Conservation (phyloP, 768 basidiomycete species). For the Leccinum subgranulosum region DNA sequence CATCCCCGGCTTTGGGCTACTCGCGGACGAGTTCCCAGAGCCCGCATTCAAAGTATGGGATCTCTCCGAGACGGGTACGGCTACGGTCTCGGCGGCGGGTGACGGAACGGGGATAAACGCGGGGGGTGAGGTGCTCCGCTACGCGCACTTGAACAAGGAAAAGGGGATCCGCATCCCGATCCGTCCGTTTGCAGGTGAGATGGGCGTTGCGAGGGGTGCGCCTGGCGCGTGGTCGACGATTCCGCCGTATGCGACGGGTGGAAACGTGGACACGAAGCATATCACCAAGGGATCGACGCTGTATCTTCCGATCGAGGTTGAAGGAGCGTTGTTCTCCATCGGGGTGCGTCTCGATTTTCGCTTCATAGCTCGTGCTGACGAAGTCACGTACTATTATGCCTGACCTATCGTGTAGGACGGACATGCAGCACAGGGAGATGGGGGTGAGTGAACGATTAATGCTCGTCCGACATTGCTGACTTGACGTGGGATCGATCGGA, state of each 20-base stretch:
- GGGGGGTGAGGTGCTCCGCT: conserved; percentile 19
- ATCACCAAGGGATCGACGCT: conserved; percentile 52
- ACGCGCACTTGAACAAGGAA: conserved; percentile 50
- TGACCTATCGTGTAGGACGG: conserved; percentile 44
- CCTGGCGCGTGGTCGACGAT: conserved; percentile 57
- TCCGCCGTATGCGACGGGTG: conserved; percentile 59
- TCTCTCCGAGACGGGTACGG: conserved; percentile 28
- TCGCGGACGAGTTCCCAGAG: conserved; percentile 52
- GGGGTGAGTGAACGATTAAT: conserved; percentile 39
- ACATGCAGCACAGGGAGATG: conserved; percentile 65
- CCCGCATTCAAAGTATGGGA: conserved; percentile 55
- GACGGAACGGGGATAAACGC: too few species aligned
- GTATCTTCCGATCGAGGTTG: conserved; percentile 55
- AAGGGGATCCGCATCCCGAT: conserved; percentile 49
- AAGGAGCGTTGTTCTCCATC: conserved; percentile 59
- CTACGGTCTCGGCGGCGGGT: too few species aligned
- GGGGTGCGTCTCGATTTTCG: conserved; percentile 36
- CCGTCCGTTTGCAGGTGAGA: conserved; percentile 59
- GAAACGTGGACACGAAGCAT: conserved; percentile 61
- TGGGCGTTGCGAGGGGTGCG: conserved; percentile 57
- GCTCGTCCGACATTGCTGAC: not conserved
- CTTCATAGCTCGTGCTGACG: not conserved
- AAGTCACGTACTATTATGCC: not conserved
- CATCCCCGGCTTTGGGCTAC: conserved; percentile 57
- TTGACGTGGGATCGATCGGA: not conserved